Conservation (phyloP, 2,329 filamentous ascomycete species). For the Diaporthe vexans region DNA sequence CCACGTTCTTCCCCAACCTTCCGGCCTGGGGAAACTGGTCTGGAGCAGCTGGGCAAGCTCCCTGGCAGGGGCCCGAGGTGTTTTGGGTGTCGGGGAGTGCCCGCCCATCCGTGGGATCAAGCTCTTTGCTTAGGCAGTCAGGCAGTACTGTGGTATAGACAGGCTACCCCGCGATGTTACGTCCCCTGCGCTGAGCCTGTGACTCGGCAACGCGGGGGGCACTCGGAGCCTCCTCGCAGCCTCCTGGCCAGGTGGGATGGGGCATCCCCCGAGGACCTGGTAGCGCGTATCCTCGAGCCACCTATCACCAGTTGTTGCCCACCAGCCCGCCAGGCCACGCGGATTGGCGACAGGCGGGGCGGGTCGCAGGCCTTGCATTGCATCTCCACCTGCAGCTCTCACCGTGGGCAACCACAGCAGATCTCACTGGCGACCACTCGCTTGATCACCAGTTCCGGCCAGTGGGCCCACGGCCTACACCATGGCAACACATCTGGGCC, state of each 20-base stretch:
- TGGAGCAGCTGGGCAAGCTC: slow-evolving; percentile 17
- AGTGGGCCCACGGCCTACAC: neutral
- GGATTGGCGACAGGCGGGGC: slow-evolving; percentile 29
- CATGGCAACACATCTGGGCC: slow-evolving; percentile 9
- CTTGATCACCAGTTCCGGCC: slow-evolving; percentile 26
- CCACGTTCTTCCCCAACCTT: slow-evolving; percentile 41
- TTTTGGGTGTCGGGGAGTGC: slow-evolving; percentile 13
- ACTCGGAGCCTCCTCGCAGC: slow-evolving; percentile 10
- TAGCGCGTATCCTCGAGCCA: slow-evolving; percentile 18
- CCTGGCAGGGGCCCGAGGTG: slow-evolving; percentile 1
- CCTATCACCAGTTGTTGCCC: slow-evolving; percentile 19
- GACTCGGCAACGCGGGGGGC: slow-evolving; percentile 16
- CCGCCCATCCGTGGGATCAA: slow-evolving; percentile 13
- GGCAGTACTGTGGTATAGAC: too few species aligned
- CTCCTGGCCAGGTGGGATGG: neutral
- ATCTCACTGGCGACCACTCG: neutral
- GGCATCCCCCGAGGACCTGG: neutral
- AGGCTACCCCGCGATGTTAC: slow-evolving; percentile 33
- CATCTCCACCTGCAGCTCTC: slow-evolving; percentile 34
- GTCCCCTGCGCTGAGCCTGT: slow-evolving; percentile 13
- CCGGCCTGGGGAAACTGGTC: slow-evolving; percentile 36
- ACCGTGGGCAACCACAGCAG: slow-evolving; percentile 23
- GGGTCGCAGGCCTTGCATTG: slow-evolving; percentile 32
- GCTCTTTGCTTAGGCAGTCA: slow-evolving; percentile 7
- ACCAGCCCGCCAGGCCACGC: slow-evolving; percentile 16